A percentile compares a stretch with the other conserved stretches of the same genome.
Evolutionary conservation across 768 basidiomycete species (phyloP).

Genomic region (Lentinula boryana): DNA sequence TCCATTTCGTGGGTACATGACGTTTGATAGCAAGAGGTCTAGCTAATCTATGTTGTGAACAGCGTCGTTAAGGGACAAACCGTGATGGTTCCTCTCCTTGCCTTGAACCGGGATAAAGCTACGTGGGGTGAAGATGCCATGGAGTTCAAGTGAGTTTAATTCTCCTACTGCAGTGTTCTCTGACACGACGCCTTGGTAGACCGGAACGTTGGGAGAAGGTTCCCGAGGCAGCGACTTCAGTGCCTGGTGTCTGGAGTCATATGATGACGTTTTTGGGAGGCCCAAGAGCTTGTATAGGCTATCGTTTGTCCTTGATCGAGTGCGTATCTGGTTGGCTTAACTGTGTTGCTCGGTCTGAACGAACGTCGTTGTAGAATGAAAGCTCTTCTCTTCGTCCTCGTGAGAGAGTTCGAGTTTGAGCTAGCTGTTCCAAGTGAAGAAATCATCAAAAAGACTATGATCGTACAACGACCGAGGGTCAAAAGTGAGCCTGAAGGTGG

Average conservation of each 20-base stretch:
- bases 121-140: conserved; percentile 61
- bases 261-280: conserved; percentile 40
- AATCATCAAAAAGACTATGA: conserved; percentile 12
- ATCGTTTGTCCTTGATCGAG: conserved; percentile 39
- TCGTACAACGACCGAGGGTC: conserved; percentile 24
- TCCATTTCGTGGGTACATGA: conserved; percentile 21
- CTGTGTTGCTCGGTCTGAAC: not conserved
- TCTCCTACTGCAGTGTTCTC: conserved; percentile 23
- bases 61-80: conserved; percentile 39
- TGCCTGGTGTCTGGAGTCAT: conserved; percentile 55
- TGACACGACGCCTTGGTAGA: conserved; percentile 33
- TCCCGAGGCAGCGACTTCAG: conserved; percentile 33
- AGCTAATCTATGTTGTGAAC: conserved; percentile 17
- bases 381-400: conserved; percentile 25
- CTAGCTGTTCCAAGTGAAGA: conserved; percentile 24
- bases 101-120: conserved; percentile 42
- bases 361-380: conserved; percentile 18
- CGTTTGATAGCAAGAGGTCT: conserved; percentile 8
- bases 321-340: conserved; percentile 16
- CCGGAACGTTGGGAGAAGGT: conserved; percentile 57
- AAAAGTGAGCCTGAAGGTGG: conserved; percentile 16
- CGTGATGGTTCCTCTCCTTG: conserved; percentile 45
- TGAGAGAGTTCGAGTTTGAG: conserved; percentile 30
- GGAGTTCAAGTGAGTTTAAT: conserved; percentile 46
- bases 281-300: conserved; percentile 41